Conservation (phyloP, 169 alveolate genomes). For the Plasmodium gallinaceum region DNA sequence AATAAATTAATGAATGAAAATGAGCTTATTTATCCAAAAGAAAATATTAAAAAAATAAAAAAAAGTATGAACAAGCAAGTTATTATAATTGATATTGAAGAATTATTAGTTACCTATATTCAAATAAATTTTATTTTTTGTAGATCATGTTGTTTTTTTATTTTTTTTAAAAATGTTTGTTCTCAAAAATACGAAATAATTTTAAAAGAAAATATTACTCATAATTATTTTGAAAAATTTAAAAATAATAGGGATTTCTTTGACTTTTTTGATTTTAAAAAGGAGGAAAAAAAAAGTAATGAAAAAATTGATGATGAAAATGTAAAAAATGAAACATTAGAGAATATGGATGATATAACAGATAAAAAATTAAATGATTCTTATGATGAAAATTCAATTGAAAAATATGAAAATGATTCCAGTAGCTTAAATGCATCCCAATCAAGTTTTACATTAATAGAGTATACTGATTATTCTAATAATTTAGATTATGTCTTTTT, state of each 20-base stretch:
- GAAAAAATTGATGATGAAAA: neutral
- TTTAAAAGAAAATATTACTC: slow-evolving; percentile 27
- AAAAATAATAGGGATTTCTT: slow-evolving; percentile 59
- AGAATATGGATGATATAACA: neutral
- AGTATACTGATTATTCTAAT: slow-evolving; percentile 29
- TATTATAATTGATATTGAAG: slow-evolving; percentile 69
- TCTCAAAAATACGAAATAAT: slow-evolving; percentile 67
- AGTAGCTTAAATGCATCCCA: slow-evolving; percentile 19
- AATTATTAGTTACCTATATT: slow-evolving; percentile 63
- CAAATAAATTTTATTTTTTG: slow-evolving; percentile 63
- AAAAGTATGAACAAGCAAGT: slow-evolving; percentile 16
- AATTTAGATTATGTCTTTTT: slow-evolving; percentile 27
- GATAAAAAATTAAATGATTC: slow-evolving; percentile 1
- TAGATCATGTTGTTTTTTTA: slow-evolving; percentile 63
- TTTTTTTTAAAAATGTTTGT: slow-evolving; percentile 71
- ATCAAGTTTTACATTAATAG: slow-evolving; percentile 37
- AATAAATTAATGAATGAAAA: neutral
- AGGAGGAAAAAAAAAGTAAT: neutral
- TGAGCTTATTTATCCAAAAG: neutral
- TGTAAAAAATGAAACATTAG: neutral
- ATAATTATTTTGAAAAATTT: slow-evolving; percentile 27
- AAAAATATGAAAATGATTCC: slow-evolving; percentile 13
- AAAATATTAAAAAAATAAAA: slow-evolving; percentile 9
- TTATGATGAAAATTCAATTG: slow-evolving; percentile 17
- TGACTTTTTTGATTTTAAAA: slow-evolving; percentile 31